These are phyloP conservation scores for Harringtonia lauricola DNA, from an alignment of 2,329 filamentous ascomycete species.

Conservation along the genomic window DNA sequence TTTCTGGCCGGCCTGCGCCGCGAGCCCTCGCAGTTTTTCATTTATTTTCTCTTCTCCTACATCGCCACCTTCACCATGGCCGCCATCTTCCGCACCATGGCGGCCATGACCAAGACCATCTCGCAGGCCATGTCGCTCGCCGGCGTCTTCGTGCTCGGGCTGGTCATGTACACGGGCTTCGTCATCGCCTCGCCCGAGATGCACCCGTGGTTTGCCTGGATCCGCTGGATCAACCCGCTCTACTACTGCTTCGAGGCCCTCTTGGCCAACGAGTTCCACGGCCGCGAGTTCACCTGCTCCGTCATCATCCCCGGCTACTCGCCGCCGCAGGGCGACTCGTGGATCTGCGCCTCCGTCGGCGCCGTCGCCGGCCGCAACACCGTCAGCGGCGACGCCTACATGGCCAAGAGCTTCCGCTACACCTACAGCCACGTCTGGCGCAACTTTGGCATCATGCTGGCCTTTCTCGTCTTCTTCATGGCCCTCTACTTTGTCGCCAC, in stretches of 20 bases:
- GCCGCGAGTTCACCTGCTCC: slow-evolving; percentile 45
- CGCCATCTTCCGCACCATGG: slow-evolving; percentile 76
- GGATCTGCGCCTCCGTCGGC: slow-evolving; percentile 48
- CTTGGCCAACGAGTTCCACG: slow-evolving; percentile 72
- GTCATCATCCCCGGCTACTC: slow-evolving; percentile 26
- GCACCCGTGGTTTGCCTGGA: slow-evolving; percentile 71
- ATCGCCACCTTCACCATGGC: slow-evolving; percentile 66
- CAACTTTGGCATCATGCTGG: slow-evolving; percentile 50
- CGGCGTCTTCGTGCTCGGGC: slow-evolving; percentile 48
- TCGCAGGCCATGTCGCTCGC: slow-evolving; percentile 52
- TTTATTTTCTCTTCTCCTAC: slow-evolving; percentile 71
- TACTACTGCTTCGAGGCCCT: slow-evolving; percentile 71
- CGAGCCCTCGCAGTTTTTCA: slow-evolving; percentile 68
- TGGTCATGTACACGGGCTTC: slow-evolving; percentile 63
- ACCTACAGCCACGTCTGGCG: slow-evolving; percentile 51
- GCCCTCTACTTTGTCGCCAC: slow-evolving; percentile 33
- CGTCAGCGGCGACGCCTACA: slow-evolving; percentile 49
- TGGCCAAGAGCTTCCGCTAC: slow-evolving; percentile 45
- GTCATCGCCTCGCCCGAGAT: slow-evolving; percentile 53
- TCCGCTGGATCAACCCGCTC: slow-evolving; percentile 69
- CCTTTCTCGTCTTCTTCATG: slow-evolving; percentile 49
- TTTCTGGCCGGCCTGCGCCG: slow-evolving; percentile 77
- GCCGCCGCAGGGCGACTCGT: slow-evolving; percentile 24
- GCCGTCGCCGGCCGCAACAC: slow-evolving; percentile 36
- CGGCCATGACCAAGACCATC: slow-evolving; percentile 57